Conservation (phyloP, 225 moss, liverwort and hornwort genomes). For the Lunularia cruciata region DNA sequence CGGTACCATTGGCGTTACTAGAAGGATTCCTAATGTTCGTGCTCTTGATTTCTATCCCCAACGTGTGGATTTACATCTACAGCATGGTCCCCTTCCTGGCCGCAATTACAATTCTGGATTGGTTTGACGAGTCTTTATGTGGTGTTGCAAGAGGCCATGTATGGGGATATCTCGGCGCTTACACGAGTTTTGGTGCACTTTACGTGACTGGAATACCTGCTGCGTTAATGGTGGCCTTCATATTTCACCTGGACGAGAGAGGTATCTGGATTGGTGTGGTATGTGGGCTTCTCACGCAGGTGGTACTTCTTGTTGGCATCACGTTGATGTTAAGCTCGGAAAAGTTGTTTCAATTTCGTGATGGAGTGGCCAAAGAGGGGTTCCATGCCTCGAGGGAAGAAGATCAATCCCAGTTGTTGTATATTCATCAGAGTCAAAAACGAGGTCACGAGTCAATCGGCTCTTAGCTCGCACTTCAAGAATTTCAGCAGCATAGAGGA, state of each 20-base stretch:
- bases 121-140: conserved; percentile 51
- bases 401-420: no score
- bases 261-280: conserved; percentile 73
- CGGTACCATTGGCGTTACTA: conserved; percentile 28
- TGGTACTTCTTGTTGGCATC: conserved; percentile 31
- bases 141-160: conserved; percentile 61
- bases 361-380: no score
- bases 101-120: conserved; percentile 42
- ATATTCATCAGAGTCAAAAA: no score
- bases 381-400: no score
- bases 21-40: conserved; percentile 46
- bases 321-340: conserved; percentile 56
- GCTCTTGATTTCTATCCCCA: conserved; percentile 27
- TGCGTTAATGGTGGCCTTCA: conserved; percentile 54
- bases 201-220: conserved; percentile 59
- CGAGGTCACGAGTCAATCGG: no score
- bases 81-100: conserved; percentile 46
- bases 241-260: conserved; percentile 46
- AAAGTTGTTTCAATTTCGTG: no score
- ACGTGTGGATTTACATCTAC: conserved; percentile 48
- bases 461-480: no score
- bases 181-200: conserved; percentile 55
- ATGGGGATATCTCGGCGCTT: conserved; percentile 58
- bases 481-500: no score
- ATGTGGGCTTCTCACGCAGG: conserved; percentile 45